Percentiles rank a stretch among this genome's conserved stretches.
Evolutionary conservation across 2,329 filamentous ascomycete genomes (phyloP).

Genomic region (Colletotrichum orchidophilum): DNA sequence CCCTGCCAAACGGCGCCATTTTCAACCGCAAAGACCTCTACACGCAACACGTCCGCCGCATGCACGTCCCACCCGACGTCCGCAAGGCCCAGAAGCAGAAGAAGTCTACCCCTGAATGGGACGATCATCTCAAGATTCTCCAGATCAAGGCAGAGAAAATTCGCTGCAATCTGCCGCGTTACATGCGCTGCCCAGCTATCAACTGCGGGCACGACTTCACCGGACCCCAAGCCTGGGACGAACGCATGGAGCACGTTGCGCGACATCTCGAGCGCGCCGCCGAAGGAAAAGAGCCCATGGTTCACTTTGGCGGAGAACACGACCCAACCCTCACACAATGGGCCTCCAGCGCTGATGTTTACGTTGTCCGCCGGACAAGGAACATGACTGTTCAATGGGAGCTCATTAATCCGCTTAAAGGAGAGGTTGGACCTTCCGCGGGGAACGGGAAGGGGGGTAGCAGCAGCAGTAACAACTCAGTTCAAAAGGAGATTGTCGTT

Average conservation of each 20-base stretch:
- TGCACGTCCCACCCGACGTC: constrained; percentile 71
- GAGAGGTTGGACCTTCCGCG: constrained; percentile 26
- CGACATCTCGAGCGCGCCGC: constrained; percentile 74
- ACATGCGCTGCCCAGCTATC: constrained; percentile 68
- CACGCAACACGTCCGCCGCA: constrained; percentile 86
- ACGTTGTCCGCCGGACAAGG: constrained; percentile 43
- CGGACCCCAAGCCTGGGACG: constrained; percentile 76
- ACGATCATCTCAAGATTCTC: constrained; percentile 64
- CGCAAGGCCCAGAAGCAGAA: constrained; percentile 51
- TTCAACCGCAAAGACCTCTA: constrained; percentile 96
- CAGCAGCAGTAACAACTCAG: constrained; percentile 6
- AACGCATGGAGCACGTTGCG: constrained; percentile 88
- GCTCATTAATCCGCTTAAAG: constrained; percentile 43
- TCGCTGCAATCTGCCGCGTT: constrained; percentile 69
- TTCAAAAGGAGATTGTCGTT: constrained; percentile 19
- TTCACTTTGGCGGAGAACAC: constrained; percentile 50
- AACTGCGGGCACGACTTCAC: constrained; percentile 70
- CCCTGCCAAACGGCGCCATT: constrained; percentile 63
- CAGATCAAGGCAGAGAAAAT: constrained; percentile 67
- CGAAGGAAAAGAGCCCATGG: constrained; percentile 39
- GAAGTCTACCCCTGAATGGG: constrained; percentile 50
- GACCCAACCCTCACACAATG: constrained; percentile 52
- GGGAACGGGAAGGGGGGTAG: constrained; percentile 31
- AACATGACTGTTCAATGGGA: constrained; percentile 42
- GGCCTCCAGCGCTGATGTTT: constrained; percentile 49